phyloP scores from a whole-genome alignment of 2,329 filamentous ascomycete species.

The Cercospora janseana region DNA sequence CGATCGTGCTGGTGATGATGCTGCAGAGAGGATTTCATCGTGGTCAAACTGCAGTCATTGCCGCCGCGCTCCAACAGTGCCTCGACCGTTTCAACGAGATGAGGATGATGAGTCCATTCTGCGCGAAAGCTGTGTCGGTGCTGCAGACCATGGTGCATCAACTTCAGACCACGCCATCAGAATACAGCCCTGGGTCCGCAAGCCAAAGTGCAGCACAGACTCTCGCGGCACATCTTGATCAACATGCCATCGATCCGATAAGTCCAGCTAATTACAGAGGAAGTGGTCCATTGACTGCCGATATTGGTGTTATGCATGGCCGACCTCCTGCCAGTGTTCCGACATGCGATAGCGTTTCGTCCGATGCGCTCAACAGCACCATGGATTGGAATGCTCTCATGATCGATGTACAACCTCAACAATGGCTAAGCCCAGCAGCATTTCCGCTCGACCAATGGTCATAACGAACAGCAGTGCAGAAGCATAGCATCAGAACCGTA shows the following conservation, averaged over 20 bases:
- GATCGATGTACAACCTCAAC: neutral
- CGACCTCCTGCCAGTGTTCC: neutral
- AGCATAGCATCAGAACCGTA: too few relatives aligned
- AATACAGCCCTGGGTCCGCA: neutral
- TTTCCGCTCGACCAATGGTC: conserved; percentile 3
- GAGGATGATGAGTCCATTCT: neutral
- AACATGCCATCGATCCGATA: too few relatives aligned
- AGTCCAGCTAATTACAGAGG: too few relatives aligned
- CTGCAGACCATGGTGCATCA: neutral
- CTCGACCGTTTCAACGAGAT: neutral
- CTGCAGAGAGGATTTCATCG: neutral
- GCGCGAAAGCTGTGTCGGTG: conserved; percentile 2
- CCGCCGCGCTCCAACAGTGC: neutral
- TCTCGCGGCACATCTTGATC: too few relatives aligned
- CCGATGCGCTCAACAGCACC: too few relatives aligned
- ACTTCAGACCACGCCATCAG: neutral
- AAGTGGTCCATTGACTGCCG: too few relatives aligned
- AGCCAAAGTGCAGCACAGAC: too few relatives aligned
- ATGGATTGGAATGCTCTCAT: neutral
- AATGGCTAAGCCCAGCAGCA: neutral
- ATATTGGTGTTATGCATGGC: neutral
- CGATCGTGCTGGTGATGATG: neutral
- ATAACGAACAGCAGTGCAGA: neutral
- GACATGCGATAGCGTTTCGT: neutral
- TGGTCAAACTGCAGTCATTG: neutral